Conservation (phyloP, 1,139 yeast genomes). For the Lodderomyces elongisporus region DNA sequence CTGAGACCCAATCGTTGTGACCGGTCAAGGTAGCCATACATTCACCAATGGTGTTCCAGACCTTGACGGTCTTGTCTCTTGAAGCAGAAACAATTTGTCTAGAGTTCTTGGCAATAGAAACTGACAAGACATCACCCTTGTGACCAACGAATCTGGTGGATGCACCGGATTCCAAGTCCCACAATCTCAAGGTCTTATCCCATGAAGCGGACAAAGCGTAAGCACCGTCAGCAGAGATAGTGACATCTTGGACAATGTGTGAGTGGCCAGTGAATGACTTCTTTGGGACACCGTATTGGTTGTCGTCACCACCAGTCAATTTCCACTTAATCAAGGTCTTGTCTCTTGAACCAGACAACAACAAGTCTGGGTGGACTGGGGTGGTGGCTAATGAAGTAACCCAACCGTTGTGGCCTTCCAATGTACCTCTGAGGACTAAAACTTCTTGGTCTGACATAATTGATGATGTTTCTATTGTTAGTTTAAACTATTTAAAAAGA, state of each 20-base stretch:
- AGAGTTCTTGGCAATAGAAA: constrained; percentile 93
- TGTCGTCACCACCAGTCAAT: constrained; percentile 92
- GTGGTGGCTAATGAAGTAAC: constrained; percentile 98
- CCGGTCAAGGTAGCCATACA: constrained; percentile 93
- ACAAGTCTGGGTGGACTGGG: constrained; percentile 96
- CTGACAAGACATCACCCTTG: constrained; percentile 95
- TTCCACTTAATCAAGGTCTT: constrained; percentile 98
- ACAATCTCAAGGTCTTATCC: constrained; percentile 98
- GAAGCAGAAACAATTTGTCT: constrained; percentile 99
- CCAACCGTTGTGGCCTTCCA: constrained; percentile 87
- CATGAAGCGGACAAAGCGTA: constrained; percentile 99
- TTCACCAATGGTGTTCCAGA: constrained; percentile 99
- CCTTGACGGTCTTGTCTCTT: constrained; percentile 98
- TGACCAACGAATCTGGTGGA: constrained; percentile 98
- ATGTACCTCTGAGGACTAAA: constrained; percentile 99
- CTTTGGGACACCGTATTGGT: constrained; percentile 97
- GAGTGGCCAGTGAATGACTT: constrained; percentile 98
- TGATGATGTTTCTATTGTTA: background rate
- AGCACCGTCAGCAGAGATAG: constrained; percentile 97
- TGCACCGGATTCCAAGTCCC: constrained; percentile 96
- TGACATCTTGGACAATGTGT: constrained; percentile 97
- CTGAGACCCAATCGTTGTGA: constrained; percentile 99
- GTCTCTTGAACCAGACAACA: constrained; percentile 98
- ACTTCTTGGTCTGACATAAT: constrained; percentile 79
- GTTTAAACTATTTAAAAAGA: background rate